These are phyloP conservation scores for Aspergillus ustus DNA, from an alignment of 2,329 filamentous ascomycete genomes.

Conservation along the genomic window DNA sequence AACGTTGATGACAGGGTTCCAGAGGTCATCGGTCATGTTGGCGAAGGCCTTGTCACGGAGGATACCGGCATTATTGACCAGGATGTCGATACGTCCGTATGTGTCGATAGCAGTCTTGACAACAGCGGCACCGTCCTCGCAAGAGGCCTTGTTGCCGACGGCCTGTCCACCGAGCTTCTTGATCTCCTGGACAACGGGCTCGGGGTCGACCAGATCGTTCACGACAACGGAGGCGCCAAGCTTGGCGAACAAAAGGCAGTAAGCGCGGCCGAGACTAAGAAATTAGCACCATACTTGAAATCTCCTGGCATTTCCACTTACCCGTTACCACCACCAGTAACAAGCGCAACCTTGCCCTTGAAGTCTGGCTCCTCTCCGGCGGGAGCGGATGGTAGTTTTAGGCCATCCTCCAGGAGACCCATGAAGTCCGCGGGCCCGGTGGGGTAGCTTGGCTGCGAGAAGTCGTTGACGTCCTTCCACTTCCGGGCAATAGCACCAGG, in stretches of 20 bases:
- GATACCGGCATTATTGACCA: conserved; percentile 98
- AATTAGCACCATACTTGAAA: conserved; percentile 19
- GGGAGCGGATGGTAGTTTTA: conserved; percentile 75
- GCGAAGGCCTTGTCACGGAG: conserved; percentile 95
- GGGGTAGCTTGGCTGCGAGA: conserved; percentile 81
- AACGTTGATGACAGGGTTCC: conserved; percentile 90
- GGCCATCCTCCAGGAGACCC: conserved; percentile 78
- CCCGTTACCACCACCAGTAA: conserved; percentile 87
- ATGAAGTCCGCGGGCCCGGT: conserved; percentile 87
- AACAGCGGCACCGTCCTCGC: conserved; percentile 87
- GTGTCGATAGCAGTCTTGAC: conserved; percentile 93
- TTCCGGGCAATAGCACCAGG: conserved; percentile 85
- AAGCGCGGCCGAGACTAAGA: conserved; percentile 80
- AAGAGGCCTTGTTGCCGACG: conserved; percentile 88
- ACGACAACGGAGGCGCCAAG: conserved; percentile 85
- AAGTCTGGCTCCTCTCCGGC: conserved; percentile 77
- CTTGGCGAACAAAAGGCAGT: conserved; percentile 85
- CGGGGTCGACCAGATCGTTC: conserved; percentile 93
- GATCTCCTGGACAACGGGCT: conserved; percentile 89
- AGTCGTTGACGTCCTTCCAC: conserved; percentile 88
- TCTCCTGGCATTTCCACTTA: conserved; percentile 40
- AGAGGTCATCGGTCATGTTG: conserved; percentile 95
- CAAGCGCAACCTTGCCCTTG: conserved; percentile 79
- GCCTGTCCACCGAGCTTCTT: conserved; percentile 87
- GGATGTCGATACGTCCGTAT: conserved; percentile 89